Evolutionary conservation across 2,329 filamentous ascomycete species (phyloP).

Genomic region (Epichloe gansuensis): DNA sequence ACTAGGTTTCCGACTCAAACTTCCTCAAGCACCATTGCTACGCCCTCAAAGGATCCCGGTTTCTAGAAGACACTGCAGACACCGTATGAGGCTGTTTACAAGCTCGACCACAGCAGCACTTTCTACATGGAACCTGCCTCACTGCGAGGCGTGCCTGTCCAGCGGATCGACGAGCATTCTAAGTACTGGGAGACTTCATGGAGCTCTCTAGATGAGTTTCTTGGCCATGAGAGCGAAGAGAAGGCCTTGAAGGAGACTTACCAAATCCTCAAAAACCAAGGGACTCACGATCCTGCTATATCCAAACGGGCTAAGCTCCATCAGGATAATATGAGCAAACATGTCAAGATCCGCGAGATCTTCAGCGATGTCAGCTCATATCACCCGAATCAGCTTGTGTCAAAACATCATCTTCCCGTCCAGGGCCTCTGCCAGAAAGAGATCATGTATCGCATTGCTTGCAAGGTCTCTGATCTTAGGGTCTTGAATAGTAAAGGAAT

Average conservation of each 20-base stretch:
- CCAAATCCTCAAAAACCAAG: not conserved
- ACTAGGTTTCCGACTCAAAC: not conserved
- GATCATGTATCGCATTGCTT: constrained; percentile 23
- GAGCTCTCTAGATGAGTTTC: constrained; percentile 17
- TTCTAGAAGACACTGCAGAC: constrained; percentile 10
- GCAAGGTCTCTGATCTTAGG: constrained; percentile 20
- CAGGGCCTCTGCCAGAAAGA: constrained; percentile 23
- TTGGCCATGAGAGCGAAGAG: constrained; percentile 15
- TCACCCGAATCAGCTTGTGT: constrained; percentile 26
- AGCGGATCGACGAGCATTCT: constrained; percentile 16
- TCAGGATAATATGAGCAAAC: constrained; percentile 21
- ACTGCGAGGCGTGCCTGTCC: constrained; percentile 16
- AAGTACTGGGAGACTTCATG: constrained; percentile 21
- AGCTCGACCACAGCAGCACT: constrained; percentile 11
- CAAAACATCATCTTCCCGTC: constrained; percentile 19
- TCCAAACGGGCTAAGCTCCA: constrained; percentile 12
- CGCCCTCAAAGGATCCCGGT: not conserved
- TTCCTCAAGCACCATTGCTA: too few species aligned
- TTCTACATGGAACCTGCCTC: constrained; percentile 14
- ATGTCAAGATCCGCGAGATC: constrained; percentile 21
- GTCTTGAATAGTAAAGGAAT: constrained; percentile 13
- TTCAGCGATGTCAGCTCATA: constrained; percentile 18
- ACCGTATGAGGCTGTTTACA: constrained; percentile 9
- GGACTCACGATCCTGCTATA: constrained; percentile 8
- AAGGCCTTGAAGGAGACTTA: constrained; percentile 10